phyloP scores from a whole-genome alignment of 805 yeast species.

The Zygosaccharomyces bailii region DNA sequence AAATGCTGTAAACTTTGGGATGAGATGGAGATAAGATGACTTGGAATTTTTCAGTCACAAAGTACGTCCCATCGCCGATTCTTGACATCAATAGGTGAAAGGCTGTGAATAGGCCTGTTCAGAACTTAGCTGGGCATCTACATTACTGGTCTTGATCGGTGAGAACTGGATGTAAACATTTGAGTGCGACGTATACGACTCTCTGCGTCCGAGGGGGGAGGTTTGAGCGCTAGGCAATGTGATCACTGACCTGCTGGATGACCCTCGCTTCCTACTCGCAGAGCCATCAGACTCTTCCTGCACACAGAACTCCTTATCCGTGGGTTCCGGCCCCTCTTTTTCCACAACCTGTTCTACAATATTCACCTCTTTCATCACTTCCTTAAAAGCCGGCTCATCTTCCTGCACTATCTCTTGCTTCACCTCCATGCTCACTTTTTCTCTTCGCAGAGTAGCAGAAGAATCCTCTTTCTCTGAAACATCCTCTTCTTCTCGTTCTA shows the following conservation, averaged over 20 bases:
- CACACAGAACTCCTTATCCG: not conserved
- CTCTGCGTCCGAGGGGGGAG: slow-evolving; percentile 9
- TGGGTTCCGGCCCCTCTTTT: not conserved
- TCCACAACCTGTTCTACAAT: not conserved
- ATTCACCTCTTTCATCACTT: not conserved
- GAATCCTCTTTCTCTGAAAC: not conserved
- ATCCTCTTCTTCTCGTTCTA: slow-evolving; percentile 8
- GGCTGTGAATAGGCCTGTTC: slow-evolving; percentile 36
- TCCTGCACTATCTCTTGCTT: not conserved
- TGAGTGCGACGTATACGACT: slow-evolving; percentile 11
- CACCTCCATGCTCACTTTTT: not conserved
- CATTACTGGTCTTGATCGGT: slow-evolving; percentile 24
- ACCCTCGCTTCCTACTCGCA: slow-evolving; percentile 2
- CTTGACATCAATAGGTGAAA: slow-evolving; percentile 17
- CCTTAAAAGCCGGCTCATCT: not conserved
- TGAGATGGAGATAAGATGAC: slow-evolving; percentile 5
- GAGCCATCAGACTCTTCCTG: slow-evolving; percentile 1
- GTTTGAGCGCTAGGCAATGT: slow-evolving; percentile 13
- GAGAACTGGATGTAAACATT: slow-evolving; percentile 23
- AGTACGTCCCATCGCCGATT: slow-evolving; percentile 3
- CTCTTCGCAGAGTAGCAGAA: slow-evolving; percentile 1
- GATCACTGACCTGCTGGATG: slow-evolving; percentile 10
- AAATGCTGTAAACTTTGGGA: slow-evolving; percentile 6
- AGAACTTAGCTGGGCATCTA: slow-evolving; percentile 24
- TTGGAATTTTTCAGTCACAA: slow-evolving; percentile 9